A percentile compares a stretch with the other conserved stretches of the same genome.
phyloP scores from a whole-genome alignment of 202 grass and related monocot species.

The Schoenoplectus tabernaemontani region DNA sequence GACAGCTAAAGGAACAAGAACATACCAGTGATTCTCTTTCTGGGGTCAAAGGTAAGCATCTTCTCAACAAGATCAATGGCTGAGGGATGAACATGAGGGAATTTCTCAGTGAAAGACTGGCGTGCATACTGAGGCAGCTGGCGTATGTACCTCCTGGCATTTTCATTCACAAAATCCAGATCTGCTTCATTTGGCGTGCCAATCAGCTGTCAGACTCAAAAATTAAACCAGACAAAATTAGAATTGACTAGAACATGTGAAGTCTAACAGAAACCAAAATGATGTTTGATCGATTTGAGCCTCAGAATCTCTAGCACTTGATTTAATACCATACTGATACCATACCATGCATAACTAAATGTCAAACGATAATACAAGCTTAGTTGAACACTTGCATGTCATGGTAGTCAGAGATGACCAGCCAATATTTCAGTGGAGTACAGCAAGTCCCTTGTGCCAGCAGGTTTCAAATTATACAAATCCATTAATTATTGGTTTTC shows the following conservation, averaged over 20 bases:
- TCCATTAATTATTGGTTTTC: background rate
- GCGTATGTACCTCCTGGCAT: slow-evolving; percentile 89
- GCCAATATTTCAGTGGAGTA: background rate
- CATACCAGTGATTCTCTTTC: slow-evolving; percentile 82
- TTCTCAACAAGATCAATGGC: slow-evolving; percentile 92
- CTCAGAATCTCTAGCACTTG: background rate
- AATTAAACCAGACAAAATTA: background rate
- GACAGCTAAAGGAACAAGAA: background rate
- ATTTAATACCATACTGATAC: background rate
- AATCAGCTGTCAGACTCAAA: slow-evolving; percentile 53
- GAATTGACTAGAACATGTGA: background rate
- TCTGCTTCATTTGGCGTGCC: slow-evolving; percentile 86
- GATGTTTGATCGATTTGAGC: background rate
- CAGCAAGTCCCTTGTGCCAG: background rate
- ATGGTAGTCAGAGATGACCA: background rate
- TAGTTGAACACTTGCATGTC: background rate
- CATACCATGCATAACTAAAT: background rate
- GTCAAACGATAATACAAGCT: background rate
- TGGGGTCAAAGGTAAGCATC: slow-evolving; percentile 98
- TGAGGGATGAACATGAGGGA: slow-evolving; percentile 81
- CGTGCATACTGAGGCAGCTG: slow-evolving; percentile 68
- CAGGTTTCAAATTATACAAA: background rate
- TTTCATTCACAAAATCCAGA: slow-evolving; percentile 94
- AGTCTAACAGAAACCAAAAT: background rate
- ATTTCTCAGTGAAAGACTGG: slow-evolving; percentile 85